phyloP scores from a whole-genome alignment of 1,284 basidiomycete species.

The Ceratorhiza oryzae-sativae region DNA sequence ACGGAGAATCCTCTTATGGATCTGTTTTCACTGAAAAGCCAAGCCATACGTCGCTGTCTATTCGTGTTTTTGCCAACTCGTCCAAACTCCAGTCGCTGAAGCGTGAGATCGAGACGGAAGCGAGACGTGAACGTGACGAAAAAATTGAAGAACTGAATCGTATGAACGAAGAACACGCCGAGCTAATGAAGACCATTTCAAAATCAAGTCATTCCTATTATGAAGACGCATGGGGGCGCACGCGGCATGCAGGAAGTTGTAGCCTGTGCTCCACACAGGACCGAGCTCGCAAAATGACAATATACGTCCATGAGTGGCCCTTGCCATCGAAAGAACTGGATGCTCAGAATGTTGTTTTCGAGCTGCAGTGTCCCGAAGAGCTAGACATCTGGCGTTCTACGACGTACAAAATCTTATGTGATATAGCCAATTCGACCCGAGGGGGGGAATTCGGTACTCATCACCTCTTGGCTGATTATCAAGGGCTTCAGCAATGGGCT shows the following conservation, averaged over 20 bases:
- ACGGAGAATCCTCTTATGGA: slow-evolving; percentile 19
- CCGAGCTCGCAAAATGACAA: slow-evolving; percentile 47
- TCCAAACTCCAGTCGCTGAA: slow-evolving; percentile 46
- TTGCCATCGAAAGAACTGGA: slow-evolving; percentile 49
- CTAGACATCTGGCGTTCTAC: slow-evolving; percentile 57
- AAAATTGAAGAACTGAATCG: slow-evolving; percentile 47
- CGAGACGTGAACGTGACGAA: slow-evolving; percentile 39
- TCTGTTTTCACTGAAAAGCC: background rate
- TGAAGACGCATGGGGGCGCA: background rate
- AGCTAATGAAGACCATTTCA: slow-evolving; percentile 35
- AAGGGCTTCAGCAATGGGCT: background rate
- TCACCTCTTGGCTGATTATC: background rate
- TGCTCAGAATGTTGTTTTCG: slow-evolving; percentile 55
- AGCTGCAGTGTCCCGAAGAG: slow-evolving; percentile 53
- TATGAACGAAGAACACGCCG: slow-evolving; percentile 37
- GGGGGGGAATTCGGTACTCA: background rate
- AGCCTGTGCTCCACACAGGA: slow-evolving; percentile 50
- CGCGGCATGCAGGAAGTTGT: slow-evolving; percentile 43
- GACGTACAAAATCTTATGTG: slow-evolving; percentile 51
- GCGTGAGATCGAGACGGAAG: slow-evolving; percentile 47
- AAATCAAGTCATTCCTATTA: background rate
- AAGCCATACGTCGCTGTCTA: slow-evolving; percentile 45
- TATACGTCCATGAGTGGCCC: slow-evolving; percentile 60
- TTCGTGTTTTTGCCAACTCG: slow-evolving; percentile 49
- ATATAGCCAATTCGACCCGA: background rate